Percentiles rank a stretch among this genome's conserved stretches.
Conservation (phyloP, 345 rosid species). For the Eutrema heterophyllum region DNA sequence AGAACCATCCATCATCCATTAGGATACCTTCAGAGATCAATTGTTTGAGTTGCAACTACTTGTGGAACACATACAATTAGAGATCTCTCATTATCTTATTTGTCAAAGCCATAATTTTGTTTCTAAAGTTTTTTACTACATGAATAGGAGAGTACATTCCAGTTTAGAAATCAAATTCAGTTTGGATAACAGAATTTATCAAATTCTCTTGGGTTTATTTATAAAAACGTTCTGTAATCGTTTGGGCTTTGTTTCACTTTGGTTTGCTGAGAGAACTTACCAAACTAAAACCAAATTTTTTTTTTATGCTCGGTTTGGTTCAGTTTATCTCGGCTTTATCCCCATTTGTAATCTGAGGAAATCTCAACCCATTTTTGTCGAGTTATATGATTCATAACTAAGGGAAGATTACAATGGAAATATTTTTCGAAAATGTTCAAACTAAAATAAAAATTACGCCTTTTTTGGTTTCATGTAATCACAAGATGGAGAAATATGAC, state of each 20-base stretch:
- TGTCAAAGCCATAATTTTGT: background rate
- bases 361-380: background rate
- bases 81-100: slow-evolving; percentile 10
- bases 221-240: background rate
- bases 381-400: background rate
- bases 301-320: background rate
- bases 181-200: background rate
- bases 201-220: background rate
- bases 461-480: background rate
- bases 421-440: background rate
- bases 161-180: background rate
- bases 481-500: background rate
- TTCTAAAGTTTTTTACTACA: background rate
- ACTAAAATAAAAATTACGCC: background rate
- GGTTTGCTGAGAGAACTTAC: background rate
- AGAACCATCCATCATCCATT: slow-evolving; percentile 9
- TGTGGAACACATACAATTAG: background rate
- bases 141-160: background rate
- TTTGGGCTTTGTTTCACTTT: background rate
- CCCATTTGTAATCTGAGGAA: background rate
- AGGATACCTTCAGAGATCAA: slow-evolving; percentile 9
- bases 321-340: background rate
- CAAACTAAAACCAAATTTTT: background rate
- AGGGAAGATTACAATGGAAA: background rate
- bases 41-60: slow-evolving; percentile 21